phyloP scores from a whole-genome alignment of 2,329 filamentous ascomycete species.

The Exophiala dermatitidis region DNA sequence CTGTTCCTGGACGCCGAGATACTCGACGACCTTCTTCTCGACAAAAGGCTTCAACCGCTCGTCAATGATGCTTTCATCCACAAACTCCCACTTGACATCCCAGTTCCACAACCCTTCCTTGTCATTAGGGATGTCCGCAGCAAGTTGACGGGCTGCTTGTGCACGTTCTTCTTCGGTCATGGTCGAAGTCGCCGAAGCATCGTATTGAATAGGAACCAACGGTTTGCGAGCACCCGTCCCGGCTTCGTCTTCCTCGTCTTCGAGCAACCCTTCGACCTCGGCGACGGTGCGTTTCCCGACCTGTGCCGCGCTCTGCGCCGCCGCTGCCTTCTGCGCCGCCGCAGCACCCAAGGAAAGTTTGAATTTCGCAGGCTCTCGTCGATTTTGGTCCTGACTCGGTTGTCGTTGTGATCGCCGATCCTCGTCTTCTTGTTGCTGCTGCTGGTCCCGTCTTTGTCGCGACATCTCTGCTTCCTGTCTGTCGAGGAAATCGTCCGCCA shows the following conservation, averaged over 20 bases:
- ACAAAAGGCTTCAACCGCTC: conserved; percentile 91
- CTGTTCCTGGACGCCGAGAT: conserved; percentile 91
- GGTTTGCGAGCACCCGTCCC: conserved; percentile 58
- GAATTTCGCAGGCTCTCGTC: conserved; percentile 62
- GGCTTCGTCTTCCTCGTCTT: conserved; percentile 85
- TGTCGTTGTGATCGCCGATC: conserved; percentile 33
- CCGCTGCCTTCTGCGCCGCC: conserved; percentile 63
- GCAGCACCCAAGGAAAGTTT: conserved; percentile 80
- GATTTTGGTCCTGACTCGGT: conserved; percentile 35
- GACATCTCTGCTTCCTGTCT: conserved; percentile 65
- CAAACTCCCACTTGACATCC: conserved; percentile 84
- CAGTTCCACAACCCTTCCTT: conserved; percentile 85
- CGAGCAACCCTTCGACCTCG: conserved; percentile 87
- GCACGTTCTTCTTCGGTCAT: conserved; percentile 83
- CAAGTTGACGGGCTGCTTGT: conserved; percentile 72
- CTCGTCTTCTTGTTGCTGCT: conserved; percentile 14
- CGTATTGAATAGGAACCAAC: conserved; percentile 76
- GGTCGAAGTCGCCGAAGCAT: conserved; percentile 58
- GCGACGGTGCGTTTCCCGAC: conserved; percentile 66
- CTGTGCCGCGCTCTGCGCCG: conserved; percentile 43
- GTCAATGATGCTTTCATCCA: conserved; percentile 71
- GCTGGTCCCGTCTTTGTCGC: conserved; percentile 14
- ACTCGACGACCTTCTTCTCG: conserved; percentile 96
- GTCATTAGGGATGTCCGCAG: conserved; percentile 81
- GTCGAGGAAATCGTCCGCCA: conserved; percentile 87